Percentiles rank a stretch among this genome's conserved stretches.
phyloP scores from a whole-genome alignment of 192 early-diverging fungal species.

The Obelidium mucronatum region DNA sequence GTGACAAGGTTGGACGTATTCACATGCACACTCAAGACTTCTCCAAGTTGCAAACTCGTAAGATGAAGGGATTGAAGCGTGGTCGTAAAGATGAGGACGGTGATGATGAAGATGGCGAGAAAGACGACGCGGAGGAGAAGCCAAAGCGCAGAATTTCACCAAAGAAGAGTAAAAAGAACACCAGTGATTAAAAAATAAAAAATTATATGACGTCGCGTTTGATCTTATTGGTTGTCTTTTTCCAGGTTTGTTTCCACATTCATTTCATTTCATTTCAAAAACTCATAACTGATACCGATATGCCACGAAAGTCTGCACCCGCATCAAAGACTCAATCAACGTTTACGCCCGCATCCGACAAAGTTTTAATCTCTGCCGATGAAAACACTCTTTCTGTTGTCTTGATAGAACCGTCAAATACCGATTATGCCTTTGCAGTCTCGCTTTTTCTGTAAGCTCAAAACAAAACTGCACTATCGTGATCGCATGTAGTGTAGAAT shows the following conservation, averaged over 20 bases:
- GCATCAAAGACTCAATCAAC: neutral
- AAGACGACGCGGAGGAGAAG: slow-evolving; percentile 25
- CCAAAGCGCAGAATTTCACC: slow-evolving; percentile 6
- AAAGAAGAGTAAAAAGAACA: slow-evolving; percentile 11
- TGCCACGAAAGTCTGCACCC: neutral
- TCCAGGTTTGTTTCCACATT: too few relatives aligned
- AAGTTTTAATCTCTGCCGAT: neutral
- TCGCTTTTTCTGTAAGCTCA: neutral
- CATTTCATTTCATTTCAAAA: neutral
- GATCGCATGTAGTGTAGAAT: too few relatives aligned
- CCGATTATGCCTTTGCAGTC: neutral
- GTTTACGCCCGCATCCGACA: neutral
- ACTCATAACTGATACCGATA: too few relatives aligned
- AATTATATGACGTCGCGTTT: too few relatives aligned
- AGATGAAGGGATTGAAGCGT: slow-evolving; percentile 96
- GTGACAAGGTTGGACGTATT: slow-evolving; percentile 89
- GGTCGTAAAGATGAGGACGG: slow-evolving; percentile 44
- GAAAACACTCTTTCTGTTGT: neutral
- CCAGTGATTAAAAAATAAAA: too few relatives aligned
- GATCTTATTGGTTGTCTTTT: too few relatives aligned
- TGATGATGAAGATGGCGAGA: slow-evolving; percentile 47
- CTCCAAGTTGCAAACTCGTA: slow-evolving; percentile 92
- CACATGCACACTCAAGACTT: slow-evolving; percentile 94
- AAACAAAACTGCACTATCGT: too few relatives aligned
- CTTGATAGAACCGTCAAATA: neutral